Evolutionary conservation across 208 protist species (phyloP).

Genomic region (Trichomonas gallinae): DNA sequence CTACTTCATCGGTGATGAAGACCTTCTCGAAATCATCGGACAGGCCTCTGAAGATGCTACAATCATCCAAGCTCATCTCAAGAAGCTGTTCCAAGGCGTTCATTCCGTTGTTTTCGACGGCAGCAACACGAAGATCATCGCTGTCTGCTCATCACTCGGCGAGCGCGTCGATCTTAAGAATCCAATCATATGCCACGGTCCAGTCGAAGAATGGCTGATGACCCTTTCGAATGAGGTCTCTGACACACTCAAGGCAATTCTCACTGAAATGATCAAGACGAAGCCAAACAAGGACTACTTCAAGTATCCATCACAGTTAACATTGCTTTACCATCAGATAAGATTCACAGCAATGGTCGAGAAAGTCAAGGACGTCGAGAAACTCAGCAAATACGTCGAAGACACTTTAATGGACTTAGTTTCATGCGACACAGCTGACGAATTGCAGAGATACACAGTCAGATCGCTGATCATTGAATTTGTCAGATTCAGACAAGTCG

Average conservation of each 20-base stretch:
- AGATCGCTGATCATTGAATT: neutral
- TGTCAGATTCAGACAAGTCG: neutral
- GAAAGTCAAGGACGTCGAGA: neutral
- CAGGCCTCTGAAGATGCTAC: conserved; percentile 58
- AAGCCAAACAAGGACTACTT: neutral
- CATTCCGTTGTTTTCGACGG: conserved; percentile 66
- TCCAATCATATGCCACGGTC: conserved; percentile 67
- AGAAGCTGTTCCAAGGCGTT: conserved; percentile 91
- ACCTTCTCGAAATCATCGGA: conserved; percentile 81
- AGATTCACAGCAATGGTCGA: conserved; percentile 26
- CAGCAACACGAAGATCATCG: neutral
- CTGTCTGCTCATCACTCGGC: conserved; percentile 37
- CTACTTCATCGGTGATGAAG: conserved; percentile 97
- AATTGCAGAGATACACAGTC: neutral
- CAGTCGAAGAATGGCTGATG: conserved; percentile 79
- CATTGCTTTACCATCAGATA: conserved; percentile 25
- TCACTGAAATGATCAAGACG: conserved; percentile 72
- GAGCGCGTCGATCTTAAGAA: conserved; percentile 70
- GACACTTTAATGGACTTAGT: neutral
- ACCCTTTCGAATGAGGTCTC: conserved; percentile 53
- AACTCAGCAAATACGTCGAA: neutral
- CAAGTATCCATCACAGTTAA: conserved; percentile 22
- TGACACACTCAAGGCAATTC: conserved; percentile 58
- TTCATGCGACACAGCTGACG: neutral
- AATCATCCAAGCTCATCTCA: conserved; percentile 87